Evolutionary conservation across 2,329 filamentous ascomycete genomes (phyloP), one percentile per base, ranked within the genome.

Genomic region (Aspergillaceae sp.): DNA sequence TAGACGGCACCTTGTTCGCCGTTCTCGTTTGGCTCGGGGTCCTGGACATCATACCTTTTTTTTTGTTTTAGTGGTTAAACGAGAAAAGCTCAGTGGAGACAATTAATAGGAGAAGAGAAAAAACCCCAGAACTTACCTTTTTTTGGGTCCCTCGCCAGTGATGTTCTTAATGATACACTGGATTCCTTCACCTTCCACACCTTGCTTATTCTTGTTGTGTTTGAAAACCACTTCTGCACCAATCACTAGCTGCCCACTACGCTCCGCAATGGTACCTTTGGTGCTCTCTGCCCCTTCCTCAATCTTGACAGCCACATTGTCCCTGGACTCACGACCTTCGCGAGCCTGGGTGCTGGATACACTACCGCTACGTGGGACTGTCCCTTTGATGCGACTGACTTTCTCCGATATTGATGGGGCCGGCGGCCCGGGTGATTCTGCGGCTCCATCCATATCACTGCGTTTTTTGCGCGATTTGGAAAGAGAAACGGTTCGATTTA

Each of bases 161-260:
- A 91, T 83, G 44, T 80, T 79, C 49, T 85, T 84, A 43, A 91
- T 87, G 49, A 85, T 84, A 43, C 86, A 87, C 41, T 90, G 78
- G 46, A 90, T 90, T 74, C 72, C 70, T 49, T 72, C 72, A 26
- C 73, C 74, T 55, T 76, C 73, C 3, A 71, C 66, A n/a, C 70
- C 72, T 48, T 71, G 67, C 48, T 71, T 68, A 50, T 74, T 74
- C 51, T 75, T 74, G 52, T 68, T 71, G 46, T 74, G 71, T 48
- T 73, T 74, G 56, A 72, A 75, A 29, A 74, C 73, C 6, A 75
- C 73, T 53, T 75, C 71, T 9, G 71, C 69, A 4, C 72, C 72
- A n/a, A 73, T 56, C 28, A 65, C 60, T 3, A 75, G 60, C 29
- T 67, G 63, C 3, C 69, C 71, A 48, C 58, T 67, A 47, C 65